phyloP scores from a whole-genome alignment of 2,329 filamentous ascomycete genomes.

The Aspergillus hortae region DNA sequence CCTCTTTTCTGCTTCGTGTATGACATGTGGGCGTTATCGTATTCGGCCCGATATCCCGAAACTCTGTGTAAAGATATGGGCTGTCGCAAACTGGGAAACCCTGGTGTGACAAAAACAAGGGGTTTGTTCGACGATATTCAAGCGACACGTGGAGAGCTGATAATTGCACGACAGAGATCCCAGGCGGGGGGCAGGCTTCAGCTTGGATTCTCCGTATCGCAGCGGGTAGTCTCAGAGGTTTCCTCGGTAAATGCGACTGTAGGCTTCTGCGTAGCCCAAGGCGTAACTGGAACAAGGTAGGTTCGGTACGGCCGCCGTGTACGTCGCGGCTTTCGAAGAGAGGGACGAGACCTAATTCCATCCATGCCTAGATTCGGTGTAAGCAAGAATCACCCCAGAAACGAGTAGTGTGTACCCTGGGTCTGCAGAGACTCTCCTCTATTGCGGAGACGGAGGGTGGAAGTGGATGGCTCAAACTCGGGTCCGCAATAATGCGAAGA shows the following conservation, averaged over 20 bases:
- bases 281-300: conserved; percentile 12
- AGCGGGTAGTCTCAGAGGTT: neutral
- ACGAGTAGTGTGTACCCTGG: conserved; percentile 17
- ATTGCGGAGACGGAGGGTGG: conserved; percentile 15
- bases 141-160: neutral
- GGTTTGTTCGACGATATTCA: neutral
- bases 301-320: neutral
- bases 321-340: conserved; percentile 17
- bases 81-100: no score
- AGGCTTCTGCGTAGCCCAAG: conserved; percentile 20
- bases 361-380: conserved; percentile 26
- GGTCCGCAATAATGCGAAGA: conserved; percentile 18
- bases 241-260: neutral
- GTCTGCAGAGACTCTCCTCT: conserved; percentile 20
- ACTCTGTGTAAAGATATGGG: no score
- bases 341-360: conserved; percentile 25
- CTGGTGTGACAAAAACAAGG: neutral
- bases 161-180: neutral
- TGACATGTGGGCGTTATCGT: no score
- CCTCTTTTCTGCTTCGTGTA: no score
- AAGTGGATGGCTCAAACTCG: neutral
- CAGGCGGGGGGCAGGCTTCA: neutral
- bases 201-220: neutral
- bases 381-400: neutral
- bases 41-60: no score